Evolutionary conservation across 305 asterid genomes (phyloP).

Genomic region (Plantago coronopus): DNA sequence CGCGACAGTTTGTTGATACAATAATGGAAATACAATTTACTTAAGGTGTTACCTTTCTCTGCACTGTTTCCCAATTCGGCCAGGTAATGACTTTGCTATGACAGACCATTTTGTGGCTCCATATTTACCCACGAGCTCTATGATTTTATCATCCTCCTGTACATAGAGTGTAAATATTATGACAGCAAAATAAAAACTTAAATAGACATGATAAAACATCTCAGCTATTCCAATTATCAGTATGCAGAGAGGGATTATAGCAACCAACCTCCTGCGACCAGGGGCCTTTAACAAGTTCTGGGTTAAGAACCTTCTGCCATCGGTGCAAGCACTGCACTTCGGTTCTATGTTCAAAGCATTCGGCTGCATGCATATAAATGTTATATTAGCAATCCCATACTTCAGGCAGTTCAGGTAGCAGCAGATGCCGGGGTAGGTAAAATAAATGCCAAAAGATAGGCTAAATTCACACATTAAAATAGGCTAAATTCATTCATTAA

Average conservation of each 20-base stretch:
- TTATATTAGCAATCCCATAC: too few relatives aligned
- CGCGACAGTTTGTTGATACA: not conserved
- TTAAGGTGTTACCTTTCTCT: constrained; percentile 78
- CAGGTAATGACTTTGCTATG: constrained; percentile 88
- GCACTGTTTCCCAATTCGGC: constrained; percentile 99
- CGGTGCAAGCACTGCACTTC: too few relatives aligned
- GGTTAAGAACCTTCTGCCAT: too few relatives aligned
- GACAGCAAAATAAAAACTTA: constrained; percentile 17
- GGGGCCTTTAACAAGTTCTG: too few relatives aligned
- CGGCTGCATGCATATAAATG: too few relatives aligned
- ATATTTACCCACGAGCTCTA: constrained; percentile 65
- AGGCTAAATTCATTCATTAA: too few relatives aligned
- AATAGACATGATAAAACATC: constrained; percentile 20
- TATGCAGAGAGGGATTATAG: constrained; percentile 16
- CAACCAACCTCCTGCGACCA: constrained; percentile 85
- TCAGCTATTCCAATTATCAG: constrained; percentile 14
- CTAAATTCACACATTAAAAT: too few relatives aligned
- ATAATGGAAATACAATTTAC: constrained; percentile 9
- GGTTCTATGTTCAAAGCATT: too few relatives aligned
- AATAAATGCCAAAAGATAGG: too few relatives aligned
- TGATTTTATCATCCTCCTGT: constrained; percentile 89
- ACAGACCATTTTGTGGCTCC: constrained; percentile 98
- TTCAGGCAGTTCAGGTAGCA: too few relatives aligned
- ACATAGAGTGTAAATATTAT: constrained; percentile 23
- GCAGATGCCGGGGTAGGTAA: too few relatives aligned